Evolutionary conservation across 257 asterid genomes (phyloP), one percentile per base, ranked within the genome.

Genomic region (Henckelia pumila): DNA sequence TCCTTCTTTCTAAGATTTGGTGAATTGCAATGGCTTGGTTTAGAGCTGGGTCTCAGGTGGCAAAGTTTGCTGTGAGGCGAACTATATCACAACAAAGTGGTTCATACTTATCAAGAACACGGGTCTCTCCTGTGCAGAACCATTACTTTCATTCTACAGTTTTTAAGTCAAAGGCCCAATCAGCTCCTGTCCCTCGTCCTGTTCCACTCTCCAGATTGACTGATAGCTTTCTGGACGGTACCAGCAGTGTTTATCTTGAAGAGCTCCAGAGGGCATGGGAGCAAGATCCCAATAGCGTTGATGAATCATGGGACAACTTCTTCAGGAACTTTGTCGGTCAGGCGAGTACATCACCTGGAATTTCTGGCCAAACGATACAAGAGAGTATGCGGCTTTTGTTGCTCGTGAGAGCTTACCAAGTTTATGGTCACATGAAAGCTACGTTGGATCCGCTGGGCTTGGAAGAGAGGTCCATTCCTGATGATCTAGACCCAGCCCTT

Each of bases 231-330:
- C 81, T 85, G 70, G 91, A 77, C 75, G 97, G 96, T 47, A 92
- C 97, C 7, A 92, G 97, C 83, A 92, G 98, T 53, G 98, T 92
- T 56, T 92, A 92, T 82, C 88, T 92, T 25, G 98, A 92, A 83
- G 98, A 92, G 89, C 88, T 89, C 23, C 98, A 92, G 86, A 76
- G 98, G 75, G 88, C 97, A 23, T 92, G 98, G 98, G 98, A 92
- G 86, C 87, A 92, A 72, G 97, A 92, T 75, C 97, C 97, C 3
- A 76, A 66, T 55, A 92, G 98, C 44, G 98, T 92, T 68, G 98
- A 92, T 75, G 98, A 89, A 63, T 92, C 98, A 6, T 92, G 98
- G 98, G 98, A 92, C 76, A 92, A 89, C 69, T 92, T 92, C 79
- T 92, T 92, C 68, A 82, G 93, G 73, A 92, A 92, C 80, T 92